Base-by-base conservation (phyloP, 768 basidiomycete genomes). In the Pulveroboletus frians region DNA sequence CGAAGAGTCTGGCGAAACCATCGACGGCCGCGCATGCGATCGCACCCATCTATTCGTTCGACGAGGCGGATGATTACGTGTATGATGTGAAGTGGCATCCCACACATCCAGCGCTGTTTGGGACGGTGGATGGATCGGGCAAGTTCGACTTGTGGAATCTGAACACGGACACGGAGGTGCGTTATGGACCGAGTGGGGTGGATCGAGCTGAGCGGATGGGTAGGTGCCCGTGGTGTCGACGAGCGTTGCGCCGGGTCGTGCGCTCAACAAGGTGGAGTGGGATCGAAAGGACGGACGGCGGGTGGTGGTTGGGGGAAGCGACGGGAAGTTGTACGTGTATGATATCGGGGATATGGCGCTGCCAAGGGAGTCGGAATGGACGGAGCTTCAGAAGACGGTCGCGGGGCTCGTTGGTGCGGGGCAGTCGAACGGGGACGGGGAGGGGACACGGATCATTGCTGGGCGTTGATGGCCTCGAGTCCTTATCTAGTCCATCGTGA, bases 71-170 rank as follows among this genome's bases (percentile, higher is more conserved):
- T 63, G 96, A 99, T 67, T 97, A 98, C 65, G 95, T 99, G 9
- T 98, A 96, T 70, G 96, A 97, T 71, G 94, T 92, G 39, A 90
- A 87, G 66, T 99, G 96, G 96, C 96, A 99, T 65, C 93, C 95
- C 6, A 76, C 81, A 13, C 94, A 99, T 69, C 96, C 96, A 13
- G 92, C 95, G 1, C 54, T 94, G 40, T 99, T 98, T 65, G 94
- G 90, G 18, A 84, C 83, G 4, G 96, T 91, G 2, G 93, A 98
- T 64, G 96, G 96, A 3, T 87, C 89, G 2, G 96, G 94, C 21
- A 88, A 86, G 67, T 97, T 99, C 67, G 92, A 97, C 61, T 63
- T 99, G 34, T 99, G 96, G 96, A 98, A 99, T 68, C 68, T 99
- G 64, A 99, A 98, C 66, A 72, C 76, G n/a, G 95, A 98, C 57